Percentiles rank a stretch among this genome's conserved stretches.
Evolutionary conservation across 768 basidiomycete genomes (phyloP).

Genomic region (Collybiopsis luxurians): DNA sequence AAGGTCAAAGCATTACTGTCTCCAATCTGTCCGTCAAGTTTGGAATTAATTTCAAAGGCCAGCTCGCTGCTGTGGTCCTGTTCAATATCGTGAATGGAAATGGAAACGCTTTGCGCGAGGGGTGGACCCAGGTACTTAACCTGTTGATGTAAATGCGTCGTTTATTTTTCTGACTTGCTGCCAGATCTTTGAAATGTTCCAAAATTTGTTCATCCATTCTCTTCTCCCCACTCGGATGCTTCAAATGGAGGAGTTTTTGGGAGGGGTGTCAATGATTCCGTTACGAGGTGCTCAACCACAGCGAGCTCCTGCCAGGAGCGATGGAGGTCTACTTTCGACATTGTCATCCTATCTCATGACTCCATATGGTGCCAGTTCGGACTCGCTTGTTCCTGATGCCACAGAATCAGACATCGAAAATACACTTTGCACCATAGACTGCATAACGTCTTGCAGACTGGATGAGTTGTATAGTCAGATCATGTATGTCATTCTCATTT

Average conservation of each 20-base stretch:
- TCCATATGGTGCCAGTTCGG: conserved; percentile 76
- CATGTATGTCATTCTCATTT: too few relatives aligned
- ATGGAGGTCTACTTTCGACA: conserved; percentile 91
- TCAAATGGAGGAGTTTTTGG: conserved; percentile 98
- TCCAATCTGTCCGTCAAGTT: conserved; percentile 91
- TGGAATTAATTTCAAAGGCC: conserved; percentile 92
- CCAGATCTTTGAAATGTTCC: conserved; percentile 98
- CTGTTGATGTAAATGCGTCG: neutral
- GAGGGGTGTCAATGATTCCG: conserved; percentile 92
- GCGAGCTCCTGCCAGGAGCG: conserved; percentile 59
- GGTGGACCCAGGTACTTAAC: conserved; percentile 80
- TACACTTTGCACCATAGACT: conserved; percentile 93
- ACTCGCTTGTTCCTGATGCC: conserved; percentile 81
- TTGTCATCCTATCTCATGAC: conserved; percentile 96
- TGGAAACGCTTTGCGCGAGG: conserved; percentile 88
- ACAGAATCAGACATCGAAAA: conserved; percentile 91
- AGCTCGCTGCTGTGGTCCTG: conserved; percentile 93
- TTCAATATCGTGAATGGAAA: conserved; percentile 98
- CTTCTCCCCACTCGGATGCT: conserved; percentile 87
- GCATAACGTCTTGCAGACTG: conserved; percentile 87
- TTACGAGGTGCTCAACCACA: conserved; percentile 72
- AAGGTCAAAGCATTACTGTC: conserved; percentile 85
- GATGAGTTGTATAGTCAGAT: conserved; percentile 95
- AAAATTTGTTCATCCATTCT: conserved; percentile 93
- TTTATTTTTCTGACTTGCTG: conserved; percentile 6